Base-by-base conservation (phyloP, 139 green algal species). In the Micractinium sp. region DNA sequence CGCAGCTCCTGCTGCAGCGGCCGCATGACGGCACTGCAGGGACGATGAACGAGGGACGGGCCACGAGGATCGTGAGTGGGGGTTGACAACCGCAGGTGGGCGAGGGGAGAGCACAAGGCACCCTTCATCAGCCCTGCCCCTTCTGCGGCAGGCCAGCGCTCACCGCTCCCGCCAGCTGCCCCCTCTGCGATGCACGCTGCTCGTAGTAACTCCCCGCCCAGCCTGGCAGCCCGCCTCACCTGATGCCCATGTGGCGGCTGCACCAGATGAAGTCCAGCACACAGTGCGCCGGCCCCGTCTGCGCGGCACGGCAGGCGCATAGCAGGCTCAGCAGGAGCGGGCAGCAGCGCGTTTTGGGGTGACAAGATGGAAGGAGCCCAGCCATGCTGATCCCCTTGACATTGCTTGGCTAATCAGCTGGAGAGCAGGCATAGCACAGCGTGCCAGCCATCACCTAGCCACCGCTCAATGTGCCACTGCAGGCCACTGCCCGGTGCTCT, bases 261-360 rank as follows among this genome's bases (percentile, higher is more conserved):
- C 78, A 87, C 92, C 92, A 95, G 0, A 95, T 71, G 88, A 94
- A 95, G 87, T 95, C 93, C 23, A 95, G 79, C 36, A 76, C 83
- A 0, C 19, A 31, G 56, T 38, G 47, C 67, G 85, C 67, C n/a
- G 29, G 27, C 29, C 85, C 80, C 35, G 60, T 35, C 84, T 87
- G 76, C 74, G 36, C 12, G 29, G 27, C 12, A 33, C 71, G 53
- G 74, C 74, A 80, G 14, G 5, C n/a, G n/a, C n/a, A 53, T 0
- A 16, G 1, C 13, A 80, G 74, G 63, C 20, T 31, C 20, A 27
- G 63, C 20, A 27, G 9, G 12, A 71, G 63, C n/a, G 63, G 22
- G 63, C 9, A 71, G 20, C 63, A 71, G 63, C 63, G 63, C 20
- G 14, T 27, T 3, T 71, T 12, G 22, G 63, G 2, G 22, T 5